Conservation (phyloP, 2,329 filamentous ascomycete species). For the Colletotrichum costaricense region DNA sequence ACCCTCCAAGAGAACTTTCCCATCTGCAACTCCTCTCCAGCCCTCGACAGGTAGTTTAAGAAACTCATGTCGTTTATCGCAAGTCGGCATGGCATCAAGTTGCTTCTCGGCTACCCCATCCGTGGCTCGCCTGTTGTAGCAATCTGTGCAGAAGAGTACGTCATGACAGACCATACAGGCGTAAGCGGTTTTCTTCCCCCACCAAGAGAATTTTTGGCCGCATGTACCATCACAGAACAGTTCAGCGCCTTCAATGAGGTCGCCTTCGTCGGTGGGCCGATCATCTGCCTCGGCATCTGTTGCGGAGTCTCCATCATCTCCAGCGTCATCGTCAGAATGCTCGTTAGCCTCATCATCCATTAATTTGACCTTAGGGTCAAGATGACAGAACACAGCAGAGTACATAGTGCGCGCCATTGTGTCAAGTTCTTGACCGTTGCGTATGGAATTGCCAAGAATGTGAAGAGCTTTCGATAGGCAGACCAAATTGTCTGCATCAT, state of each 20-base stretch:
- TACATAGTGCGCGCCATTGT: conserved; percentile 38
- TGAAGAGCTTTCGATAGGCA: conserved; percentile 35
- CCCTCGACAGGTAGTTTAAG: conserved; percentile 39
- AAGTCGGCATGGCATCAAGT: conserved; percentile 14
- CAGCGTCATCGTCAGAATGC: not conserved
- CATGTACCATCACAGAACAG: conserved; percentile 36
- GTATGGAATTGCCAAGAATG: conserved; percentile 34
- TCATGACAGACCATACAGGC: conserved; percentile 38
- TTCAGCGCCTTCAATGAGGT: conserved; percentile 8
- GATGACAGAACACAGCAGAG: conserved; percentile 40
- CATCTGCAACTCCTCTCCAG: conserved; percentile 40
- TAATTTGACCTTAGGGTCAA: conserved; percentile 21
- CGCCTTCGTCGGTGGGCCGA: conserved; percentile 26
- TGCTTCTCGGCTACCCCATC: conserved; percentile 17
- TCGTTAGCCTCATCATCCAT: not conserved
- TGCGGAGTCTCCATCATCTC: not conserved
- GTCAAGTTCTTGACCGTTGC: conserved; percentile 30
- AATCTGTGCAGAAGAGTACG: conserved; percentile 38
- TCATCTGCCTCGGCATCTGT: conserved; percentile 2
- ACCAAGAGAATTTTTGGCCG: conserved; percentile 33
- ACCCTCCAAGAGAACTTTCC: conserved; percentile 36
- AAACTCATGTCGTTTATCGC: conserved; percentile 38
- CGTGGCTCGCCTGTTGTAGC: conserved; percentile 32
- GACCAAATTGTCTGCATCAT: conserved; percentile 37
- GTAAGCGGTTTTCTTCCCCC: conserved; percentile 36